Evolutionary conservation across 2,329 filamentous ascomycete genomes (phyloP).

Genomic region (Sporothrix luriei): DNA sequence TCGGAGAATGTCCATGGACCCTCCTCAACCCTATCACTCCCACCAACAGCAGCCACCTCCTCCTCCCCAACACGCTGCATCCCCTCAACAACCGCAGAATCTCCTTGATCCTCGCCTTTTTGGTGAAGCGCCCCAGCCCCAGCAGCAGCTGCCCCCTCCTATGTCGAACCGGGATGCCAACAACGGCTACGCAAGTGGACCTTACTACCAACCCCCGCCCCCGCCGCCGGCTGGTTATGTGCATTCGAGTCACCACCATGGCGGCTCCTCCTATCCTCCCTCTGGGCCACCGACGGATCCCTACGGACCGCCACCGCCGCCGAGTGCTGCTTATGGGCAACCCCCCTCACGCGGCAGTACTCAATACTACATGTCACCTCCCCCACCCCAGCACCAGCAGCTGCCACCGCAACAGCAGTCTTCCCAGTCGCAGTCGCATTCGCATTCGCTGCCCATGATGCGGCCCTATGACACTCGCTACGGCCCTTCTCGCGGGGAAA

Average conservation of each 20-base stretch:
- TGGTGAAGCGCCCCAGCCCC: conserved; percentile 31
- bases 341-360: conserved; percentile 22
- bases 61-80: conserved; percentile 16
- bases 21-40: conserved; percentile 28
- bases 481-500: neutral
- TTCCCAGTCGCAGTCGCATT: neutral
- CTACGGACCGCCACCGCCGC: conserved; percentile 25
- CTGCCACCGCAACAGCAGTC: neutral
- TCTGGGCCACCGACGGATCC: conserved; percentile 19
- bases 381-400: conserved; percentile 19
- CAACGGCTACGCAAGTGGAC: conserved; percentile 12
- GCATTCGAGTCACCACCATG: conserved; percentile 24
- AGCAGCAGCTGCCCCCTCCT: conserved; percentile 23
- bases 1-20: conserved; percentile 30
- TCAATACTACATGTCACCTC: conserved; percentile 34
- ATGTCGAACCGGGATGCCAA: neutral
- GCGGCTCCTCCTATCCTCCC: conserved; percentile 15
- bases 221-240: conserved; percentile 9
- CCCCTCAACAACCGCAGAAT: conserved; percentile 20
- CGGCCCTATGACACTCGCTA: conserved; percentile 29
- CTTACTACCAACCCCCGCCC: conserved; percentile 3
- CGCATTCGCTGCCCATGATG: conserved; percentile 18
- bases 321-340: conserved; percentile 22
- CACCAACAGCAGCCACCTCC: conserved; percentile 16
- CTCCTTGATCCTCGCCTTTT: conserved; percentile 36